Evolutionary conservation across 805 yeast genomes (phyloP), one percentile per base, ranked within the genome.

Genomic region (Nakazawaea wyomingensis): DNA sequence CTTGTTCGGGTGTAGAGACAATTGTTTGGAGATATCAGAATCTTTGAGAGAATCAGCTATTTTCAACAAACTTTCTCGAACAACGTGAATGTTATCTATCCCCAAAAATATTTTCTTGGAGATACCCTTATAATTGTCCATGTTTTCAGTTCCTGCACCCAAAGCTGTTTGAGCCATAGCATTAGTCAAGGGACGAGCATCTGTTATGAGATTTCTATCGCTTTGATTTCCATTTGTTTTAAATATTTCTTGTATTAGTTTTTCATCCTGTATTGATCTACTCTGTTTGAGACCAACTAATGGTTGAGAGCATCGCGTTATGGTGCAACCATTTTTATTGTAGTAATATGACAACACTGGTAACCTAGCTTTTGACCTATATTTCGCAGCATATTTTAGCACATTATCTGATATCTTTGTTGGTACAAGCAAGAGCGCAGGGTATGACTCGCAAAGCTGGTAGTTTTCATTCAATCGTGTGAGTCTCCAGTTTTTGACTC

Each of bases 61-160:
- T 48, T 76, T 78, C 44, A 68, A 71, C 38, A 89, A 63, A 6
- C 95, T 81, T 48, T 90, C 97, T 48, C 96, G 72, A 87, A 93
- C 88, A 2, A 86, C 95, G 62, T 93, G 99, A 49, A 93, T 88
- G 59, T 93, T 93, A 56, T 93, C 99, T 34, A 93, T 88, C 30
- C 95, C 95, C 48, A 93, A 69, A 54, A 86, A 93, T 16, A 85
- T 71, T 56, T 88, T 82, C 48, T 75, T 68, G 22, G 83, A 82
- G 14, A 72, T 74, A 26, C 71, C 72, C 39, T 80, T 73, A 63
- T 93, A 91, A 56, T 88, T 78, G 45, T 91, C 97, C 72, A 89
- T 85, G 50, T 77, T 83, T 57, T 93, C 99, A 0, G 96, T 84
- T 1, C 99, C 99, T n/a, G 97, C 99, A 10, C 99, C 99, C 13